phyloP scores from a whole-genome alignment of 768 basidiomycete genomes.

The Termitomyces sp. region DNA sequence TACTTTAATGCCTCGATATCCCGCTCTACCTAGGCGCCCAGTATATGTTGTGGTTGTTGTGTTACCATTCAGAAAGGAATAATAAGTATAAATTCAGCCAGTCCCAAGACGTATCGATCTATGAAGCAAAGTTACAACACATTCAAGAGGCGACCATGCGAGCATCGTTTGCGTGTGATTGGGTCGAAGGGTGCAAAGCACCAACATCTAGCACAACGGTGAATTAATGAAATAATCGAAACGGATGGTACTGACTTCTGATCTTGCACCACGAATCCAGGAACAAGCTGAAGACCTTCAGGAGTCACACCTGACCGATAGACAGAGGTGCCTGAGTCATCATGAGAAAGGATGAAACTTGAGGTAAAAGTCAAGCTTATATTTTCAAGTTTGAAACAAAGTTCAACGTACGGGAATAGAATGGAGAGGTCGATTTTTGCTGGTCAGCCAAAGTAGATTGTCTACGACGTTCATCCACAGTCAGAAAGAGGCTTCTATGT shows the following conservation, averaged over 20 bases:
- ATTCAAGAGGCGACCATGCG: not conserved
- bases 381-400: not conserved
- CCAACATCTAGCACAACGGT: constrained; percentile 19
- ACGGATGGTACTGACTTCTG: constrained; percentile 15
- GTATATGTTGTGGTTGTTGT: too few relatives aligned
- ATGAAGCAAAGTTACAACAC: not conserved
- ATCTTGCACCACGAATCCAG: constrained; percentile 20
- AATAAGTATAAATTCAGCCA: not conserved
- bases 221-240: not conserved
- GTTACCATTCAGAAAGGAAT: not conserved
- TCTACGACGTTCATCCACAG: constrained; percentile 9
- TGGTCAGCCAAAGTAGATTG: constrained; percentile 26
- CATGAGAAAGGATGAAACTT: constrained; percentile 27
- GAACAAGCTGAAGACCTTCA: constrained; percentile 23
- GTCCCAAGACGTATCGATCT: not conserved
- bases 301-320: constrained; percentile 22
- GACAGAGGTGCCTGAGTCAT: constrained; percentile 22
- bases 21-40: not conserved
- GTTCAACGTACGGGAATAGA: constrained; percentile 23
- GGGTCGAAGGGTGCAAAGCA: constrained; percentile 25
- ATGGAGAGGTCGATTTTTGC: constrained; percentile 22
- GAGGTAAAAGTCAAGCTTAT: not conserved
- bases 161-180: constrained; percentile 16
- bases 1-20: constrained; percentile 1
- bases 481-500: not conserved